Conservation (phyloP, 164 flowering plant species). For the Piper betle region DNA sequence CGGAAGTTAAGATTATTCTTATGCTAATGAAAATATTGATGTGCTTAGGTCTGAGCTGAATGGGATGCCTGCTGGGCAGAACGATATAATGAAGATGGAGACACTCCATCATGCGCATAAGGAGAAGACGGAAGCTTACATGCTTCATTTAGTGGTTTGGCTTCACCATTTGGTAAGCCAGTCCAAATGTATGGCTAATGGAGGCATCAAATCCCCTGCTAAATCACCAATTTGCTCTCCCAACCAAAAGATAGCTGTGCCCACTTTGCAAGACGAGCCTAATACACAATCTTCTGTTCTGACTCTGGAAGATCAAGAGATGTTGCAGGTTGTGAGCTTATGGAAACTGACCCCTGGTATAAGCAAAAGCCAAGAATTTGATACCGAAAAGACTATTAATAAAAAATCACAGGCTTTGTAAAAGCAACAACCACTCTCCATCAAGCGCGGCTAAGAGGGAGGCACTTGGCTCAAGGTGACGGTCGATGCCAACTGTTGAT, state of each 20-base stretch:
- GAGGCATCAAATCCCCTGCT: constrained; percentile 60
- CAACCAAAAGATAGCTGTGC: constrained; percentile 14
- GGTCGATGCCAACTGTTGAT: constrained; percentile 45
- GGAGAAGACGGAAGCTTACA: constrained; percentile 72
- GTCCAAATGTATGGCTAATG: constrained; percentile 30
- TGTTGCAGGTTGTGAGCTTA: constrained; percentile 66
- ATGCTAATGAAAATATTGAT: background rate
- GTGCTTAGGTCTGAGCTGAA: constrained; percentile 60
- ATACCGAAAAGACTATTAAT: constrained; percentile 33
- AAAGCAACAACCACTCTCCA: constrained; percentile 80
- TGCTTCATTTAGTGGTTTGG: constrained; percentile 78
- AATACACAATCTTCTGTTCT: constrained; percentile 29
- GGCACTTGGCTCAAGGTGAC: constrained; percentile 36
- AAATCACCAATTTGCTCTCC: constrained; percentile 78
- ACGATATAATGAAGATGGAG: constrained; percentile 60
- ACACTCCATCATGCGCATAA: constrained; percentile 93
- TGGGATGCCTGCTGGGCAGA: constrained; percentile 49
- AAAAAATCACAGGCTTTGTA: constrained; percentile 52
- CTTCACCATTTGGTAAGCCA: constrained; percentile 77
- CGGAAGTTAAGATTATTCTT: too few species aligned
- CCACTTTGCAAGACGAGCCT: constrained; percentile 19
- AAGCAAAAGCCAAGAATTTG: constrained; percentile 88
- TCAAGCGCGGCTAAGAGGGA: constrained; percentile 32
- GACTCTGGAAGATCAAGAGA: constrained; percentile 66
- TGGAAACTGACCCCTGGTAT: constrained; percentile 80